Base-by-base conservation (phyloP, 495 filamentous ascomycete species). In the Penicillium longicatenatum region DNA sequence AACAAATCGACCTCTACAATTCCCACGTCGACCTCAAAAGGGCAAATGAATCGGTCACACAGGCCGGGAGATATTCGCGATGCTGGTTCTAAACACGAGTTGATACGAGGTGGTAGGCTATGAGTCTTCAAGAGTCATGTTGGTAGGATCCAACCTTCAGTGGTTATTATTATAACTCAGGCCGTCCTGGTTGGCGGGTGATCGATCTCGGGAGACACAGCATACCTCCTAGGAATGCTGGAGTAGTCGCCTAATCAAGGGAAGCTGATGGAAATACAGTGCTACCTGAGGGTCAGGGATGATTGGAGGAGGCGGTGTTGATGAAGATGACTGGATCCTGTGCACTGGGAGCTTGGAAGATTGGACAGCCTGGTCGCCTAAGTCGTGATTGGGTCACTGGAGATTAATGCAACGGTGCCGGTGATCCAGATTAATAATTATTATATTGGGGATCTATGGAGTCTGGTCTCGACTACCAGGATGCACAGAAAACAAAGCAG, bases 401-500 rank as follows among this genome's bases (percentile, higher is more conserved):
- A 26, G 31, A 12, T 35, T n/a, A n/a, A n/a, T n/a, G n/a, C n/a
- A n/a, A n/a, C n/a, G n/a, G n/a, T n/a, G n/a, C n/a, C n/a, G n/a
- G n/a, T n/a, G 9, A 12, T 35, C 31, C 16, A 45, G 16, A 45
- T 45, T 45, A 53, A 42, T 44, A 12, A 53, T 33, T 53, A 53
- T 43, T 43, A 19, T 42, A 37, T 26, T 51, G 30, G 16, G 16
- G 16, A 39, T 39, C 37, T 39, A 39, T 39, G 37, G 26, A 7
- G 37, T 12, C 16, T 39, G 20, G 11, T 20, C 29, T 43, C 50
- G 43, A n/a, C 26, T 26, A 21, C 16, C 31, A 35, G 31, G 31
- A 41, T 17, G 22, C 17, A 50, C 17, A 37, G 17, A 56, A 60
- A 30, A 52, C 44, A 31, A 59, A 44, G 29, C 57, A 54, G 54